These are phyloP conservation scores for Papilionanthe hybrid DNA, from an alignment of 116 monocot genomes.

Conservation along the genomic window DNA sequence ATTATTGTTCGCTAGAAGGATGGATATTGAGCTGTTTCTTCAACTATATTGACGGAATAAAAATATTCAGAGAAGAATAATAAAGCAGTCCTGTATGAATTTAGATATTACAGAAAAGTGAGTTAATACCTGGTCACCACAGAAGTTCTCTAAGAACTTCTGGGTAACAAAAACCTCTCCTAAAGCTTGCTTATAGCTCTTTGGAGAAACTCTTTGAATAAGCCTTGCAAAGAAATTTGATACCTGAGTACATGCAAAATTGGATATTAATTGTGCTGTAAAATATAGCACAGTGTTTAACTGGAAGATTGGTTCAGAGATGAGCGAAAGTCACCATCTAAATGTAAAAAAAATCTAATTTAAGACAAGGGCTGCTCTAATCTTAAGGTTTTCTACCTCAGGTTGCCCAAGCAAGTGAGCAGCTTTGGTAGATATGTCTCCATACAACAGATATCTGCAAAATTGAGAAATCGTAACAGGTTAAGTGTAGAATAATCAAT, in stretches of 20 bases:
- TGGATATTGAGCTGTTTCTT: not conserved
- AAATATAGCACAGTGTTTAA: not conserved
- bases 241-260: constrained; percentile 38
- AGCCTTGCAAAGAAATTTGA: constrained; percentile 83
- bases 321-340: not conserved
- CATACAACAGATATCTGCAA: constrained; percentile 74
- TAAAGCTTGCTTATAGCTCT: constrained; percentile 81
- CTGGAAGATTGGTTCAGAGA: not conserved
- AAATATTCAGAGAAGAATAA: not conserved
- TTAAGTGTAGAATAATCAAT: not conserved
- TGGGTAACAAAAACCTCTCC: constrained; percentile 81
- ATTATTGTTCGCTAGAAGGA: too few relatives aligned
- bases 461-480: constrained; percentile 1
- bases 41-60: not conserved
- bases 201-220: constrained; percentile 95
- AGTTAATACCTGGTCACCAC: constrained; percentile 76
- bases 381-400: constrained; percentile 38
- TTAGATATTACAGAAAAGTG: not conserved
- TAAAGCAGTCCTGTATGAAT: not conserved
- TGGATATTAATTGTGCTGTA: not conserved
- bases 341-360: not conserved
- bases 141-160: constrained; percentile 93
- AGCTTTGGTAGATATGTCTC: constrained; percentile 89
- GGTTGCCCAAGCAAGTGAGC: constrained; percentile 76
- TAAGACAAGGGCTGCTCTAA: constrained; percentile 3